Base-by-base conservation (phyloP, 352 stramenopile species). In the Phytophthora niederhauseri region DNA sequence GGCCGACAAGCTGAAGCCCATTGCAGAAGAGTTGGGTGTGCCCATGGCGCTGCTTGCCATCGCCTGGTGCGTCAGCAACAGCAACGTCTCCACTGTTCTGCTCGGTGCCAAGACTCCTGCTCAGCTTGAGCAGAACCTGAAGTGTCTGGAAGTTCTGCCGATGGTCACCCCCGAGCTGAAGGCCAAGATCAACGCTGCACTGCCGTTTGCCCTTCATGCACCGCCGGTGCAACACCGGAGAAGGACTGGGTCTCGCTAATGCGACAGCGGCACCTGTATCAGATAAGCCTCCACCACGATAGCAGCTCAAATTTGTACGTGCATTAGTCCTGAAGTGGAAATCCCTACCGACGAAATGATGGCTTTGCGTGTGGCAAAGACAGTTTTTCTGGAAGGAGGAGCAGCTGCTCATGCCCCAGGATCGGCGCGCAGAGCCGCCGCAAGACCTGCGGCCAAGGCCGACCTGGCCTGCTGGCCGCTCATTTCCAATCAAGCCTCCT, bases 41-140 rank as follows among this genome's bases (percentile, higher is more conserved):
- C 72, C 63, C 0, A 34, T 87, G 36, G 63, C 73, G 0, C 75
- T 83, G 41, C 64, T 93, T 19, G 81, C 85, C 0, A 61, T 93
- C 22, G 83, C 81, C 22, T 93, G 85, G 85, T 84, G 75, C 34
- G 48, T 77, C 6, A 75, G 70, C 22, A 91, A 91, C 61, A 50
- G 62, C 1, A 81, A 89, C 15, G 81, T 90, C 7, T 82, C 76
- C 20, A 88, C 73, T 2, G 82, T 92, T 6, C 63, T 93, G 14
- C 34, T 89, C 15, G 85, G 85, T 3, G 81, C 84, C n/a, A 87
- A 63, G 51, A 89, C 69, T 31, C 6, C 28, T 9, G 4, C 54
- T 1, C 83, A 92, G 51, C 65, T 91, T 4, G 68, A 90, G 24
- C 74, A 87, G 38, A 94, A 93, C 71, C 55, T 93, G 43, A 56